Conservation (phyloP, 2,329 filamentous ascomycete species). For the Zymoseptoria pseudotritici region DNA sequence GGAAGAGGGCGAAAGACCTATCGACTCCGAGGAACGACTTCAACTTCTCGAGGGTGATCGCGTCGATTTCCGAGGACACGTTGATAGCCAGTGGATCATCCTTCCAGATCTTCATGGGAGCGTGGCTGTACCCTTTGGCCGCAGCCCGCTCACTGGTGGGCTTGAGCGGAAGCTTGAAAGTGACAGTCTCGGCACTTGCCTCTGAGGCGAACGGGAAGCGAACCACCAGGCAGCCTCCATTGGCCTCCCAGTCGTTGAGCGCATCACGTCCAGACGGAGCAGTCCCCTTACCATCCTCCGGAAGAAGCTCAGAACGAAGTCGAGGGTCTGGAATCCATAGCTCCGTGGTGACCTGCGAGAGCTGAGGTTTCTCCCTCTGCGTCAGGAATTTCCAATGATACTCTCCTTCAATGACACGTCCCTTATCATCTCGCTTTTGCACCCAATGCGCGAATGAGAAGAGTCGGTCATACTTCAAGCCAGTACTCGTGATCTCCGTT, state of each 20-base stretch:
- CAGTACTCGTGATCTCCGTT: slow-evolving; percentile 35
- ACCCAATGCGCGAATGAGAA: slow-evolving; percentile 60
- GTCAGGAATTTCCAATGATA: slow-evolving; percentile 65
- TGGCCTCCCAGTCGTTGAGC: slow-evolving; percentile 40
- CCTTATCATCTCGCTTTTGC: slow-evolving; percentile 18
- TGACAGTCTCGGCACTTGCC: slow-evolving; percentile 41
- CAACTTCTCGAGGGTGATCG: slow-evolving; percentile 56
- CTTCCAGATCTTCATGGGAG: slow-evolving; percentile 59
- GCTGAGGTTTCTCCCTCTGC: slow-evolving; percentile 58
- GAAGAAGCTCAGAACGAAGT: slow-evolving; percentile 1
- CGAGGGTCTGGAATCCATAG: slow-evolving; percentile 60
- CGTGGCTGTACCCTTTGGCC: slow-evolving; percentile 51
- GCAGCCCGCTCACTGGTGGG: slow-evolving; percentile 53
- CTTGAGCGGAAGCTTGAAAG: slow-evolving; percentile 60
- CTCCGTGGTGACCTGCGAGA: slow-evolving; percentile 61
- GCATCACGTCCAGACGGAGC: slow-evolving; percentile 1
- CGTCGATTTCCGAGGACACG: slow-evolving; percentile 37
- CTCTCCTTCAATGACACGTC: slow-evolving; percentile 25
- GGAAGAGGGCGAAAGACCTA: slow-evolving; percentile 60
- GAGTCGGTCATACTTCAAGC: slow-evolving; percentile 39
- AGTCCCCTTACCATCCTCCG: slow-evolving; percentile 5
- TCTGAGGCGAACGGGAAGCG: slow-evolving; percentile 49
- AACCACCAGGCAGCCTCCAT: slow-evolving; percentile 56
- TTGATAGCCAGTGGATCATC: slow-evolving; percentile 46
- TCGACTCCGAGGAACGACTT: slow-evolving; percentile 59